Evolutionary conservation across 768 basidiomycete species (phyloP).

Genomic region (Kwoniella bestiolae): DNA sequence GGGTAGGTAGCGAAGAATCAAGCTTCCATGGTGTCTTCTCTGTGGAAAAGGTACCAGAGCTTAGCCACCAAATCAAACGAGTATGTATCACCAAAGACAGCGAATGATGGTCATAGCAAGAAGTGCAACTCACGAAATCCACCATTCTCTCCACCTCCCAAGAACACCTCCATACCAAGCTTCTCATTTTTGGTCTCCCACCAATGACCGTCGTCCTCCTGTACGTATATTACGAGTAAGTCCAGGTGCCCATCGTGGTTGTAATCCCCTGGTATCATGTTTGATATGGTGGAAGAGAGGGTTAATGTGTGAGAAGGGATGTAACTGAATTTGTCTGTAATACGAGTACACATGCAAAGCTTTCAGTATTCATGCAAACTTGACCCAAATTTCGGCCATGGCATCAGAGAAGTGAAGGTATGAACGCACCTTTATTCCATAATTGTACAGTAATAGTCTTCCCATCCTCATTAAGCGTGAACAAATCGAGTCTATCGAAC

Average conservation of each 20-base stretch:
- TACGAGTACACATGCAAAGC: no score
- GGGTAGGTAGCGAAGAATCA: constrained; percentile 65
- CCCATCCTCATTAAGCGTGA: constrained; percentile 76
- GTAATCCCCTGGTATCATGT: constrained; percentile 91
- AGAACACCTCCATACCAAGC: constrained; percentile 73
- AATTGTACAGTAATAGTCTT: constrained; percentile 74
- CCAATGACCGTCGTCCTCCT: constrained; percentile 59
- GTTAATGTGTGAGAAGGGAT: constrained; percentile 40
- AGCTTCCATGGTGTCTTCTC: constrained; percentile 17
- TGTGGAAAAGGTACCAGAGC: neutral
- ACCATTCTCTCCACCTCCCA: constrained; percentile 67
- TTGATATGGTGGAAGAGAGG: constrained; percentile 63
- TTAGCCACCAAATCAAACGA: no score
- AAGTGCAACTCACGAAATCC: constrained; percentile 43
- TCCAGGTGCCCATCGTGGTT: constrained; percentile 91
- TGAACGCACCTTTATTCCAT: constrained; percentile 62
- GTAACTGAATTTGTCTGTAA: constrained; percentile 39
- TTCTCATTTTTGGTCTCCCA: constrained; percentile 55
- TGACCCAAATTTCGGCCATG: no score
- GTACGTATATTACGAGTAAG: constrained; percentile 80
- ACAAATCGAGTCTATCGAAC: constrained; percentile 71
- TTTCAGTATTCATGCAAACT: no score
- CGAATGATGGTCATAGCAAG: constrained; percentile 2
- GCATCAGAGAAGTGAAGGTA: no score
- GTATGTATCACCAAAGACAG: no score